Conservation (phyloP, 352 stramenopile genomes). For the Phytophthora pini region DNA sequence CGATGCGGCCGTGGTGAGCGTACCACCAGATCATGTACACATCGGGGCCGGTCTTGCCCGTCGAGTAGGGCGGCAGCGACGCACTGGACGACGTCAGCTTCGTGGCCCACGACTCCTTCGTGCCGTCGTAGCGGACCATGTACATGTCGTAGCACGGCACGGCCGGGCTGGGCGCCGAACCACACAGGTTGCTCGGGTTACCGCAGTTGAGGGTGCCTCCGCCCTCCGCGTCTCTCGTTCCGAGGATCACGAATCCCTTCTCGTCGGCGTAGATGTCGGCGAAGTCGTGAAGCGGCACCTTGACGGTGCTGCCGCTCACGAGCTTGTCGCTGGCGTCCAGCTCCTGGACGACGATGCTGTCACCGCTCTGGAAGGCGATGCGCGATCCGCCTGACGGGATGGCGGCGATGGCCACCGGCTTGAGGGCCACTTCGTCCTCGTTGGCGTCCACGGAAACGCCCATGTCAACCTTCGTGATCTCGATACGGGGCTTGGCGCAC, state of each 20-base stretch:
- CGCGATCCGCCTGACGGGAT: constrained; percentile 53
- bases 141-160: constrained; percentile 72
- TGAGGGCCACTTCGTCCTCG: constrained; percentile 59
- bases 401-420: constrained; percentile 53
- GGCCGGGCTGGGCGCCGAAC: constrained; percentile 41
- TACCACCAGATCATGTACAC: constrained; percentile 83
- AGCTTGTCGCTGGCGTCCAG: constrained; percentile 58
- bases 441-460: constrained; percentile 40
- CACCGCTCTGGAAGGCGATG: constrained; percentile 61
- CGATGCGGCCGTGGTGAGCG: constrained; percentile 66
- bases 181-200: constrained; percentile 62
- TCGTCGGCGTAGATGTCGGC: constrained; percentile 61
- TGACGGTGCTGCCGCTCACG: constrained; percentile 40
- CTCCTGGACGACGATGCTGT: constrained; percentile 51
- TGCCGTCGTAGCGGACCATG: constrained; percentile 56
- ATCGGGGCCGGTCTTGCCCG: constrained; percentile 43
- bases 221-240: constrained; percentile 53
- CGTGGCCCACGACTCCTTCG: constrained; percentile 59
- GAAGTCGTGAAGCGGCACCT: constrained; percentile 59
- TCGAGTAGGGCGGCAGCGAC: constrained; percentile 60
- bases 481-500: constrained; percentile 49
- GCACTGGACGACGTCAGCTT: constrained; percentile 63
- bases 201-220: constrained; percentile 69
- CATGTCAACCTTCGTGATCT: constrained; percentile 50
- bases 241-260: constrained; percentile 62